Percentiles rank a stretch among this genome's conserved stretches.
Evolutionary conservation across 164 flowering plant genomes (phyloP).

Genomic region (Paratinospora sagittata): DNA sequence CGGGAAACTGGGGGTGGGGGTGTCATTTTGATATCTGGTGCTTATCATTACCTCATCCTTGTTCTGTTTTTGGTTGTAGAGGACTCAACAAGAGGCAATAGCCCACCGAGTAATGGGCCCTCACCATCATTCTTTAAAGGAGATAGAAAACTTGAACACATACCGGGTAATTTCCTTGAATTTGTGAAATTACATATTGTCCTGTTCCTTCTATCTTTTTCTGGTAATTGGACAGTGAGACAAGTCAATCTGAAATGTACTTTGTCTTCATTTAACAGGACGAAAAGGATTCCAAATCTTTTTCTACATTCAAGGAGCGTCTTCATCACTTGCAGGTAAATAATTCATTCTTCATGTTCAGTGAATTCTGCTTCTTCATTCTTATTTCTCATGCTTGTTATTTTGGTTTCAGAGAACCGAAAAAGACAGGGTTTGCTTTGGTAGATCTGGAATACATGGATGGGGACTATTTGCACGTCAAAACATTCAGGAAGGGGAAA

Average conservation of each 20-base stretch:
- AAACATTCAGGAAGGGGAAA: conserved; percentile 92
- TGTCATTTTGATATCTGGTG: background rate
- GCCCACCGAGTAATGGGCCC: conserved; percentile 56
- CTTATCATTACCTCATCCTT: conserved; percentile 12
- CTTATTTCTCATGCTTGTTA: conserved; percentile 13
- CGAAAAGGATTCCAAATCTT: conserved; percentile 47
- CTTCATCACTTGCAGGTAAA: conserved; percentile 73
- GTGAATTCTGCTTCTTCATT: conserved; percentile 6
- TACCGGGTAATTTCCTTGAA: conserved; percentile 38
- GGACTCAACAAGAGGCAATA: conserved; percentile 50
- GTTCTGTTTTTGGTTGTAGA: conserved; percentile 23
- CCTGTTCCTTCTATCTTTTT: background rate
- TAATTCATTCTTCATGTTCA: background rate
- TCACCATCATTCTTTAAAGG: conserved; percentile 52
- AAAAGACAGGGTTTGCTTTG: conserved; percentile 51
- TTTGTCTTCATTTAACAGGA: conserved; percentile 35
- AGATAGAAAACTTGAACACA: conserved; percentile 46
- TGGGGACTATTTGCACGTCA: conserved; percentile 97
- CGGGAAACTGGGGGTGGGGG: no score
- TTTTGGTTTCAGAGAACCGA: conserved; percentile 59
- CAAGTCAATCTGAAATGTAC: background rate
- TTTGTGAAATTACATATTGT: background rate
- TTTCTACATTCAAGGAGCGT: conserved; percentile 78
- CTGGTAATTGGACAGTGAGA: background rate
- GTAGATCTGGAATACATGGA: conserved; percentile 96